A percentile compares a stretch with the other conserved stretches of the same genome.
Conservation (phyloP, 2,329 filamentous ascomycete species). For the Sporothrix brasiliensis region DNA sequence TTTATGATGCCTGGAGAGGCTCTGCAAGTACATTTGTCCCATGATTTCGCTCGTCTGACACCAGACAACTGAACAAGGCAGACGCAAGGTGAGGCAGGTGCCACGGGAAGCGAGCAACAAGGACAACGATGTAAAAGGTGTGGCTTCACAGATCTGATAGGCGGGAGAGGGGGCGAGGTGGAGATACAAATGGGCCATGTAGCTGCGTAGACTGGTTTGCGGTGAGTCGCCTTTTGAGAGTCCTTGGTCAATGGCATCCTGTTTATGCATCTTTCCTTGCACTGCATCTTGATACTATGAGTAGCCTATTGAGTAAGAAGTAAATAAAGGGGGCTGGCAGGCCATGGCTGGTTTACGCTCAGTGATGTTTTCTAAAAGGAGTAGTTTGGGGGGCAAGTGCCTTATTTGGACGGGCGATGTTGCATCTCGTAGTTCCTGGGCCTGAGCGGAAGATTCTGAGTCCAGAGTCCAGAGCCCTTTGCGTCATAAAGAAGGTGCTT, state of each 20-base stretch:
- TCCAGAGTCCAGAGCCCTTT: too few species aligned
- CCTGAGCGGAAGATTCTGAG: too few species aligned
- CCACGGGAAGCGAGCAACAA: neutral
- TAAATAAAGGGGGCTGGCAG: slow-evolving; percentile 2
- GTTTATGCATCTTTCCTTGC: neutral
- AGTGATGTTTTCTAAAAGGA: neutral
- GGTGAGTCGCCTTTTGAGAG: neutral
- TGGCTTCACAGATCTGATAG: neutral
- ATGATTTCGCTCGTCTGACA: neutral
- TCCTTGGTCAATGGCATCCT: neutral
- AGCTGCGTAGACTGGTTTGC: neutral
- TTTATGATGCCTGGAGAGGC: neutral
- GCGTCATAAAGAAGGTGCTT: neutral
- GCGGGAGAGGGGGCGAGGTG: neutral
- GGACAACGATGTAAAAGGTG: neutral
- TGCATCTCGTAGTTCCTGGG: neutral
- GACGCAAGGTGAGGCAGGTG: neutral
- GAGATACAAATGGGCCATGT: too few species aligned
- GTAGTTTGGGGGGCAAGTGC: neutral
- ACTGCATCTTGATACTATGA: too few species aligned
- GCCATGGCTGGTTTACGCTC: neutral
- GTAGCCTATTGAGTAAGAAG: too few species aligned
- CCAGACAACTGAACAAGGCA: neutral
- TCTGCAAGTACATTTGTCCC: neutral
- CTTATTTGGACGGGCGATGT: neutral